Conservation (phyloP, 2,329 filamentous ascomycete species). For the Cytospora paraplurivora region DNA sequence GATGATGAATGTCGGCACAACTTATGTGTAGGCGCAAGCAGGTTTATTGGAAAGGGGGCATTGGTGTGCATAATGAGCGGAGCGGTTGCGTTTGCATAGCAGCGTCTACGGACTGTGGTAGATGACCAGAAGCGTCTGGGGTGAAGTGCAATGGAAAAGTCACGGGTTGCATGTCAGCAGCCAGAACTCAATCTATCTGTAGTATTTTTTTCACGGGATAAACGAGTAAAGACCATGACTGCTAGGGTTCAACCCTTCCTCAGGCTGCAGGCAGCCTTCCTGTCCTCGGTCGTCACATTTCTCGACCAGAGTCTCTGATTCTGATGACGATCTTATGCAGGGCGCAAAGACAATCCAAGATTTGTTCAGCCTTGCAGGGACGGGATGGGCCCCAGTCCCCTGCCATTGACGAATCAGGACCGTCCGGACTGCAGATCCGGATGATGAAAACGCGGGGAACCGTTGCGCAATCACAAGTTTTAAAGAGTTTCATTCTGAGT, state of each 20-base stretch:
- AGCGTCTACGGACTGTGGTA: too few relatives aligned
- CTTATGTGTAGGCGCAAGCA: background rate
- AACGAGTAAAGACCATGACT: background rate
- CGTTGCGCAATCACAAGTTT: background rate
- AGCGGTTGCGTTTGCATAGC: background rate
- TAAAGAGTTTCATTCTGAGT: background rate
- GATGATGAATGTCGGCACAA: conserved; percentile 34
- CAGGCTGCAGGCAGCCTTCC: background rate
- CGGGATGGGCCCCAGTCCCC: background rate
- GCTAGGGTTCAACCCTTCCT: background rate
- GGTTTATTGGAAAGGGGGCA: background rate
- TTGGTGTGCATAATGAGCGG: background rate
- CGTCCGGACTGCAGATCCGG: background rate
- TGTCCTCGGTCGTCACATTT: background rate
- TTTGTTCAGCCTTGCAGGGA: background rate
- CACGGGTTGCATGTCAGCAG: background rate
- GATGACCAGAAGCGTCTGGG: too few relatives aligned
- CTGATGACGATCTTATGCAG: background rate
- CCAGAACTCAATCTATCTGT: too few relatives aligned
- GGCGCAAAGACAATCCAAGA: background rate
- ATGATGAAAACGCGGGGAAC: background rate
- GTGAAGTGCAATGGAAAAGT: background rate
- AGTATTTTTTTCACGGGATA: too few relatives aligned
- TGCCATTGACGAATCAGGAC: background rate
- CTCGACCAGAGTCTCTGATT: too few relatives aligned